Conservation (phyloP, 208 protist species). For the Phytomonas serpens region DNA sequence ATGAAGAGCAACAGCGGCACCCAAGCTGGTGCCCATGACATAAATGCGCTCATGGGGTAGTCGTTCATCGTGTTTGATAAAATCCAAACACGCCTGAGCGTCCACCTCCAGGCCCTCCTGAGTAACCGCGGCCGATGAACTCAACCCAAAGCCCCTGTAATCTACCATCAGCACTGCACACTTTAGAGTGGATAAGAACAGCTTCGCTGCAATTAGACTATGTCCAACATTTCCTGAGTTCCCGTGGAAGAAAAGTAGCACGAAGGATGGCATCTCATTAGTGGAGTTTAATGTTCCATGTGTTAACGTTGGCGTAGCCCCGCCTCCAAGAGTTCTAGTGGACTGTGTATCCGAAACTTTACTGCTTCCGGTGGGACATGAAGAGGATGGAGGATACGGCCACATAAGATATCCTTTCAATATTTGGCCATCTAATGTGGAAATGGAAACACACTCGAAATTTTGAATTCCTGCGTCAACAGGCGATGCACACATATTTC, state of each 20-base stretch:
- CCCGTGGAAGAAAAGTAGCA: constrained; percentile 88
- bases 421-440: constrained; percentile 49
- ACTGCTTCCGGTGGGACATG: neutral
- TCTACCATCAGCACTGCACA: constrained; percentile 86
- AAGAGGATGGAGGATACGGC: constrained; percentile 22
- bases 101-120: constrained; percentile 78
- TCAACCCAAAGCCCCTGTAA: constrained; percentile 87
- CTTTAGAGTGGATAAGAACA: constrained; percentile 33
- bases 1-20: constrained; percentile 81
- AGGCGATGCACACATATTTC: constrained; percentile 47
- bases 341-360: too few species aligned
- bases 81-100: constrained; percentile 77
- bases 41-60: constrained; percentile 69
- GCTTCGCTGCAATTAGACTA: constrained; percentile 53
- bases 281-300: neutral
- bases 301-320: neutral
- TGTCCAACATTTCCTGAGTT: constrained; percentile 91
- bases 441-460: constrained; percentile 56
- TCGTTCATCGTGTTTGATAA: constrained; percentile 43
- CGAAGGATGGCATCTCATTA: constrained; percentile 20
- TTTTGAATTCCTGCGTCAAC: constrained; percentile 33
- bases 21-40: constrained; percentile 86
- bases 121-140: constrained; percentile 33
- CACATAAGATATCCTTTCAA: constrained; percentile 76
- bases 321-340: neutral